A percentile compares a stretch with the other conserved stretches of the same genome.
Conservation (phyloP, 768 basidiomycete species). For the Scleroderma citrinum region DNA sequence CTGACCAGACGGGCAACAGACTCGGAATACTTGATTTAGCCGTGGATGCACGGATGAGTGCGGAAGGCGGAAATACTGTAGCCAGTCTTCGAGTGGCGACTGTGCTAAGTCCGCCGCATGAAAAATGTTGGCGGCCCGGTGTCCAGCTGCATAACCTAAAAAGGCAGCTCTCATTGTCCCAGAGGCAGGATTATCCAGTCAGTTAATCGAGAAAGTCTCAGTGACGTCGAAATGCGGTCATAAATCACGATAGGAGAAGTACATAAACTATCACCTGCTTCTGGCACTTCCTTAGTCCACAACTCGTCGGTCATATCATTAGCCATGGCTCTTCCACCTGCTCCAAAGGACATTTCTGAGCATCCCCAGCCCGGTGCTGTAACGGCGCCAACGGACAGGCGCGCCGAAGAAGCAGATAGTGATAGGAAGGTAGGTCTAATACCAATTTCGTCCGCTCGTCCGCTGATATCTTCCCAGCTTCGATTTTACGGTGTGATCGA, state of each 20-base stretch:
- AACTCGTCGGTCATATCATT: background rate
- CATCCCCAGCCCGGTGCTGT: conserved; percentile 56
- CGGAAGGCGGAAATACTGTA: too few relatives aligned
- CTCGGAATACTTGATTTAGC: too few relatives aligned
- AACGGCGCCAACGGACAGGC: conserved; percentile 57
- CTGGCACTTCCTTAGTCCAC: background rate
- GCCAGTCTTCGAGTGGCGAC: too few relatives aligned
- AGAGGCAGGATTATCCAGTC: background rate
- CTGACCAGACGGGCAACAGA: too few relatives aligned
- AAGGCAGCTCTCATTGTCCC: too few relatives aligned
- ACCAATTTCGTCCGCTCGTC: background rate
- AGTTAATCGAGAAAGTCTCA: background rate
- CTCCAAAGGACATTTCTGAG: conserved; percentile 54
- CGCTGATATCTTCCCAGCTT: conserved; percentile 35
- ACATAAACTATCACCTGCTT: background rate
- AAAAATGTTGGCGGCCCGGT: background rate
- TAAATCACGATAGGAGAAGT: background rate
- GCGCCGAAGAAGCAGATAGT: conserved; percentile 63
- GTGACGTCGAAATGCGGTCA: conserved; percentile 13
- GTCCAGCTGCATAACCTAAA: too few relatives aligned
- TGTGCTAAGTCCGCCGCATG: too few relatives aligned
- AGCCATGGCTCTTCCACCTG: conserved; percentile 62
- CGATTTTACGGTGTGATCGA: conserved; percentile 75
- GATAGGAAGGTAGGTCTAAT: conserved; percentile 55
- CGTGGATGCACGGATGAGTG: too few relatives aligned